Conservation (phyloP, 1,284 basidiomycete genomes). For the Apiotrichum domesticum region DNA sequence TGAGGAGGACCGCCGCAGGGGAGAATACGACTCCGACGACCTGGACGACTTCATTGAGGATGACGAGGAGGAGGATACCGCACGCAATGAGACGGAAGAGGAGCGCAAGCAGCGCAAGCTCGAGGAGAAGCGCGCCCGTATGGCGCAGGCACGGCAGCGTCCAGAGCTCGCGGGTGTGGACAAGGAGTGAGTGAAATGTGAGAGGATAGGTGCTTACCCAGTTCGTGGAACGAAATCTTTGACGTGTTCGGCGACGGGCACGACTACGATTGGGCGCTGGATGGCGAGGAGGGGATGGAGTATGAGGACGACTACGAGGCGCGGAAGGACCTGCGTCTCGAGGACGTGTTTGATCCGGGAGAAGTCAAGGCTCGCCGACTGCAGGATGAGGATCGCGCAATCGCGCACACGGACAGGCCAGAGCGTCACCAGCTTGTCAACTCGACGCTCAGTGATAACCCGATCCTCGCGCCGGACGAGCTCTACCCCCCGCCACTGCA, state of each 20-base stretch:
- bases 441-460: slow-evolving; percentile 67
- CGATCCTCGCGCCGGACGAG: slow-evolving; percentile 58
- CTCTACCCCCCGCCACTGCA: slow-evolving; percentile 54
- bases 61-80: slow-evolving; percentile 55
- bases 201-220: slow-evolving; percentile 37
- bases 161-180: slow-evolving; percentile 81
- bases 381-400: slow-evolving; percentile 90
- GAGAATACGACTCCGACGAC: slow-evolving; percentile 49
- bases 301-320: slow-evolving; percentile 60
- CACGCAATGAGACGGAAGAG: slow-evolving; percentile 64
- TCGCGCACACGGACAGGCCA: slow-evolving; percentile 83
- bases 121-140: slow-evolving; percentile 59
- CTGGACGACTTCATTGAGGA: slow-evolving; percentile 89
- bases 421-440: slow-evolving; percentile 93
- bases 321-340: slow-evolving; percentile 69
- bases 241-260: slow-evolving; percentile 96
- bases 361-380: slow-evolving; percentile 88
- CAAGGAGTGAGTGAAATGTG: slow-evolving; percentile 59
- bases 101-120: slow-evolving; percentile 66
- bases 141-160: slow-evolving; percentile 62
- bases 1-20: slow-evolving; percentile 32
- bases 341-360: slow-evolving; percentile 96
- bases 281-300: slow-evolving; percentile 60
- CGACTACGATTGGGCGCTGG: slow-evolving; percentile 92
- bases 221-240: slow-evolving; percentile 93